Base-by-base conservation (phyloP, 23 red algal species). In the Gracilaria vermiculophylla region DNA sequence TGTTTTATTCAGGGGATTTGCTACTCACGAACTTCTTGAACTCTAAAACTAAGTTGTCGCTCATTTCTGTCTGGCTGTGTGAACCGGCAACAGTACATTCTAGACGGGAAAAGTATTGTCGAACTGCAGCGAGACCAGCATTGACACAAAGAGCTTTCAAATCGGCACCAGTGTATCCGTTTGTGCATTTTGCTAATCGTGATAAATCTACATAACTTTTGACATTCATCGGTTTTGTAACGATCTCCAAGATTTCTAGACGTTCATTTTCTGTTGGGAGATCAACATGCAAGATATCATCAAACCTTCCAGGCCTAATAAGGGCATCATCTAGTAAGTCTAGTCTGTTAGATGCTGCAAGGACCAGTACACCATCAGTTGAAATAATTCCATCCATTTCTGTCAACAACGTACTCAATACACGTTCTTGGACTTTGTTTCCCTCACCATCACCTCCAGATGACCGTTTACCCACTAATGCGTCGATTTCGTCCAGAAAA, bases 401-500 rank as follows among this genome's bases (percentile, higher is more conserved):
- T 5, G 89, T 97, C 20, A 97, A 77, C 32, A 97, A 76, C 15
- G 94, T 91, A 47, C 62, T 85, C 28, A 95, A 25, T 15, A 95
- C 87, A 5, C 94, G 94, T 51, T 76, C 39, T 24, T 89, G 87
- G 17, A 95, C 94, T 20, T 52, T 54, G 76, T 84, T 90, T 19
- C 94, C 94, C 44, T 85, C 94, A 19, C 27, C 58, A 16, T 76
- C 20, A 77, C 75, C 55, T n/a, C 21, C 50, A 8, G 29, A 33
- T 0, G 41, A 80, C 8, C 95, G 64, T 45, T 84, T 72, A 15
- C 90, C 86, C 11, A 87, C 86, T 13, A 97, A 62, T 15, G 90
- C 86, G 57, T 99, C 97, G 17, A 99, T 77, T 79, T 99, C 97
- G 54, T 99, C 97, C 23, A 99, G 50, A 76, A 99, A 99, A n/a